Conservation (phyloP, 345 rosid genomes). For the Eutrema japonicum region DNA sequence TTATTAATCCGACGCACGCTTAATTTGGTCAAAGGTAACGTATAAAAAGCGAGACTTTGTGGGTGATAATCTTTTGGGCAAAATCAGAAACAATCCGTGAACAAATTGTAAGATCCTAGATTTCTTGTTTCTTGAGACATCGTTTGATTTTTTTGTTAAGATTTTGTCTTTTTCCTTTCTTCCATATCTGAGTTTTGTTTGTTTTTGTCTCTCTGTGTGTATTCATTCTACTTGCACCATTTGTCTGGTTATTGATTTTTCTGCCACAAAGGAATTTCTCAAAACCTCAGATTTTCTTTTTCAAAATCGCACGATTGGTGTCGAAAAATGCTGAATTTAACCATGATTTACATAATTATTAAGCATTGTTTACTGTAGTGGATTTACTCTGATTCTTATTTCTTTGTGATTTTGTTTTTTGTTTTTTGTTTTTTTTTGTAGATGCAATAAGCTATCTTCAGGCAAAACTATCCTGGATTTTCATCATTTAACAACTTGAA, state of each 20-base stretch:
- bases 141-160: constrained; percentile 8
- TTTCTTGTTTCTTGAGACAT: not conserved
- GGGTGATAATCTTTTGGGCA: not conserved
- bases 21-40: constrained; percentile 9
- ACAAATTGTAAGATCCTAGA: constrained; percentile 7
- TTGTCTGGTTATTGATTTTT: constrained; percentile 28
- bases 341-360: not conserved
- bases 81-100: not conserved
- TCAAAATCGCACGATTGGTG: not conserved
- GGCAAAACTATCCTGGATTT: too few relatives aligned
- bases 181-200: constrained; percentile 10
- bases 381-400: constrained; percentile 2
- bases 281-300: not conserved
- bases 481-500: not conserved
- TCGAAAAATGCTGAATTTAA: not conserved
- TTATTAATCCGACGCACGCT: not conserved
- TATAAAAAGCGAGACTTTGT: constrained; percentile 1
- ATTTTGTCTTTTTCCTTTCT: constrained; percentile 26
- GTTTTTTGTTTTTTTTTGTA: too few relatives aligned
- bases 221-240: constrained; percentile 24
- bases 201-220: not conserved
- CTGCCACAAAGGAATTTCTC: not conserved
- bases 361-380: not conserved
- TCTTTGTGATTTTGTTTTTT: too few relatives aligned
- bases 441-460: constrained; percentile 20